These are phyloP conservation scores for Apiospora koreana DNA, from an alignment of 2,329 filamentous ascomycete species.

Conservation along the genomic window DNA sequence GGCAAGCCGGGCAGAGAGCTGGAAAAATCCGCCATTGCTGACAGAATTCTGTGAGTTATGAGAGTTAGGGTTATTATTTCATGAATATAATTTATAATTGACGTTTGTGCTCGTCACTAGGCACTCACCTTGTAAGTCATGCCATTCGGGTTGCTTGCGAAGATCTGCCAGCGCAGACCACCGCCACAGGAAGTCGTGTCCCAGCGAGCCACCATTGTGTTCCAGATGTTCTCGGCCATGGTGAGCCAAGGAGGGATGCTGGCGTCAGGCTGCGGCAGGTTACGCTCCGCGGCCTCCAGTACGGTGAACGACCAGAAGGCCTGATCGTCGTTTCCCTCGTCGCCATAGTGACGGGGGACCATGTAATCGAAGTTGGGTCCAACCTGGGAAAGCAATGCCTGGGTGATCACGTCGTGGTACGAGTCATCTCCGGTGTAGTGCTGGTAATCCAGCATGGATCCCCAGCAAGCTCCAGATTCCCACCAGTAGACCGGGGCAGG, in stretches of 20 bases:
- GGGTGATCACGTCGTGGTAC: conserved; percentile 61
- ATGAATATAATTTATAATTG: background rate
- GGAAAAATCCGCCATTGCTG: conserved; percentile 81
- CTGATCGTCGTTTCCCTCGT: conserved; percentile 75
- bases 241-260: conserved; percentile 64
- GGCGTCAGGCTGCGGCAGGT: conserved; percentile 62
- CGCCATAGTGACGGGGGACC: conserved; percentile 53
- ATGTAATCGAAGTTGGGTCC: conserved; percentile 63
- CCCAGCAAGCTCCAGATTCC: conserved; percentile 66
- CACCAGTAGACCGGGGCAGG: conserved; percentile 64
- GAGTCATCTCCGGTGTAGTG: conserved; percentile 63
- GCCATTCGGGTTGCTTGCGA: conserved; percentile 69
- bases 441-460: conserved; percentile 70
- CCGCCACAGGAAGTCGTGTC: conserved; percentile 67
- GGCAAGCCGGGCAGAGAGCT: conserved; percentile 74
- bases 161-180: conserved; percentile 83
- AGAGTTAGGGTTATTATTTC: background rate
- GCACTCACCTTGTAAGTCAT: conserved; percentile 70
- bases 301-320: conserved; percentile 72
- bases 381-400: conserved; percentile 59
- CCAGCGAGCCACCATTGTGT: conserved; percentile 71
- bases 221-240: conserved; percentile 71
- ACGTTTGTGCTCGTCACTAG: background rate
- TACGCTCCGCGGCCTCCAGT: conserved; percentile 68
- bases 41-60: conserved; percentile 59